A percentile compares a stretch with the other conserved stretches of the same genome.
These are phyloP conservation scores for Phycomyces nitens DNA, from an alignment of 192 early-diverging fungal species.

Conservation along the genomic window DNA sequence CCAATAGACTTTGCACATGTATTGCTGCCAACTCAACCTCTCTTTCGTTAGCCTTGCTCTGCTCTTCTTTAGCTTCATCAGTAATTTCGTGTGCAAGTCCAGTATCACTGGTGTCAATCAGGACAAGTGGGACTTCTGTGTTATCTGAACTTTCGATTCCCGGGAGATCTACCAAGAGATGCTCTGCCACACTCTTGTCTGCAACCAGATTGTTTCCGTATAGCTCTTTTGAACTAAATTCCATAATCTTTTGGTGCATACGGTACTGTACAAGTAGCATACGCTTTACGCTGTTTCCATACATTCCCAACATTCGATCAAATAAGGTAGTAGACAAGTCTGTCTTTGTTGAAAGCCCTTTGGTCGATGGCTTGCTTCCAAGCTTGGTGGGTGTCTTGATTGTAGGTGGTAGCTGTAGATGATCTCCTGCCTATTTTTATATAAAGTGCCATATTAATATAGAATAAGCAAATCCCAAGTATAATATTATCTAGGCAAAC, in stretches of 20 bases:
- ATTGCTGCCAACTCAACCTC: conserved; percentile 65
- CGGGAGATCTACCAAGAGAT: conserved; percentile 62
- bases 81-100: conserved; percentile 40
- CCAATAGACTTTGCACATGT: conserved; percentile 62
- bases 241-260: conserved; percentile 81
- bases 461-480: too few relatives aligned
- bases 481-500: background rate
- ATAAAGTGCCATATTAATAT: too few relatives aligned
- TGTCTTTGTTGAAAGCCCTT: conserved; percentile 16
- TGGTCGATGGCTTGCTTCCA: conserved; percentile 17
- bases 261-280: conserved; percentile 86
- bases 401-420: conserved; percentile 86
- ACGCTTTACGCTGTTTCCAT: conserved; percentile 56
- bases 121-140: conserved; percentile 55
- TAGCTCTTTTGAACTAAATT: conserved; percentile 63
- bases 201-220: conserved; percentile 70
- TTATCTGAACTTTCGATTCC: conserved; percentile 58
- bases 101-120: conserved; percentile 66
- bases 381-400: conserved; percentile 50
- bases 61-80: conserved; percentile 36
- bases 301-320: conserved; percentile 64
- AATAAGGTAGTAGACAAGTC: conserved; percentile 69
- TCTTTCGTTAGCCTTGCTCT: conserved; percentile 71
- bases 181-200: conserved; percentile 57
- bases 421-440: conserved; percentile 73